Base-by-base conservation (phyloP, 352 stramenopile species). In the Thalassiosira livingstoniorum region DNA sequence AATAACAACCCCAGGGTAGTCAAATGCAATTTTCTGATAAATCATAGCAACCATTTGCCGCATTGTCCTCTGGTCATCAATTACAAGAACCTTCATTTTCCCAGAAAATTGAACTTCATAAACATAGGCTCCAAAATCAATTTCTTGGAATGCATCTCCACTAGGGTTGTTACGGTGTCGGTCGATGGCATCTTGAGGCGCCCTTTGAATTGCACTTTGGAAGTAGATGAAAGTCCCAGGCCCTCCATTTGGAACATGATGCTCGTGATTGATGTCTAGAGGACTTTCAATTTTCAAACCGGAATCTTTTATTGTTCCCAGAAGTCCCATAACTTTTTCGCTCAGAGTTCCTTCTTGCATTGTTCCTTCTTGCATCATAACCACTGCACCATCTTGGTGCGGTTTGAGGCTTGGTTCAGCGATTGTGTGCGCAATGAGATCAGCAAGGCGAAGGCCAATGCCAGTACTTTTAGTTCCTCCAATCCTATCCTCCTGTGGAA, bases 1-100 rank as follows among this genome's bases (percentile, higher is more conserved):
- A 54, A 88, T 72, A 10, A 54, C 64, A 31, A 86, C 72, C 18
- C 66, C 77, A 29, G 76, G 73, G 47, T 86, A 78, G 10, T 88
- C 75, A 23, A 69, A 37, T 32, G 73, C 75, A 61, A 88, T 75
- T 27, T 83, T 82, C 73, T 88, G 82, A 53, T 86, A 88, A 29
- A 88, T 73, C 82, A 83, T 88, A 58, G 82, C 82, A 15, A 86
- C 78, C 82, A 88, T 88, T 75, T 88, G 82, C 42, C 82, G 77
- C 82, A 88, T 88, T 43, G 82, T 88, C 31, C 82, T 78, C 53
- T 88, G 82, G 54, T 88, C 82, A 75, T 88, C 82, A 55, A 88
- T 72, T 43, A 86, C 78, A 1, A 88, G 65, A 53, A 88, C 72
- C 37, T 81, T 84, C 70, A 86, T 83, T 21, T 35, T 76, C 31